Percentiles rank a stretch among this genome's conserved stretches.
These are phyloP conservation scores for Penicilliopsis zonata DNA, from an alignment of 495 filamentous ascomycete genomes.

Conservation along the genomic window DNA sequence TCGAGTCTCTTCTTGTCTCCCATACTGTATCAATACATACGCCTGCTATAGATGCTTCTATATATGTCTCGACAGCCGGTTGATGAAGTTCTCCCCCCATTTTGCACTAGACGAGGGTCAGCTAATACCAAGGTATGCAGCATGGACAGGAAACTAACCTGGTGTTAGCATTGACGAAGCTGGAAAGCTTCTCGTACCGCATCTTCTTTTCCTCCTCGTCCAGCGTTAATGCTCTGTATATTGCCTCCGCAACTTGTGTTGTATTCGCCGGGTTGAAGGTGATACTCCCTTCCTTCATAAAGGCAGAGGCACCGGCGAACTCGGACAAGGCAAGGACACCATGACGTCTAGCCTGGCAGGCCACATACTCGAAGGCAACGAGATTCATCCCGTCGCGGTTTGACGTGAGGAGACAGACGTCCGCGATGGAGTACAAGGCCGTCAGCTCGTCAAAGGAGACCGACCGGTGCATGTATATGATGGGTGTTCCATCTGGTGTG, in stretches of 20 bases:
- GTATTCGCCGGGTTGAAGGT: slow-evolving; percentile 90
- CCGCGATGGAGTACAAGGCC: slow-evolving; percentile 79
- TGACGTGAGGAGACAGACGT: slow-evolving; percentile 81
- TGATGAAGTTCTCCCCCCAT: slow-evolving; percentile 1
- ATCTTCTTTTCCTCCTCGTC: slow-evolving; percentile 58
- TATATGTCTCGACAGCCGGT: neutral
- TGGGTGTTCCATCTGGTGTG: slow-evolving; percentile 83
- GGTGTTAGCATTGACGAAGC: slow-evolving; percentile 84
- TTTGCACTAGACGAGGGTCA: neutral
- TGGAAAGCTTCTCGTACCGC: slow-evolving; percentile 68
- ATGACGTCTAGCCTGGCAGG: slow-evolving; percentile 69
- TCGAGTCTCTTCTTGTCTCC: no score
- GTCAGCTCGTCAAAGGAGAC: slow-evolving; percentile 84
- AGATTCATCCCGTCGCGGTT: slow-evolving; percentile 97
- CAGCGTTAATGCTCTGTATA: slow-evolving; percentile 78
- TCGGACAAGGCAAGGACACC: slow-evolving; percentile 88
- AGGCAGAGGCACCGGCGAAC: slow-evolving; percentile 82
- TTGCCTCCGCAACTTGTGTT: slow-evolving; percentile 74
- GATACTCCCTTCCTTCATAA: slow-evolving; percentile 63
- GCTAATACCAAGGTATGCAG: neutral
- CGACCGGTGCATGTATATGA: slow-evolving; percentile 89
- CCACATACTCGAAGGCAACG: slow-evolving; percentile 92
- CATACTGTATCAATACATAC: no score
- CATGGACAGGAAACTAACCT: slow-evolving; percentile 21
- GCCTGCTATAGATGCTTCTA: neutral